Conservation (phyloP, 2,329 filamentous ascomycete genomes). For the Trichoderma lentiforme region DNA sequence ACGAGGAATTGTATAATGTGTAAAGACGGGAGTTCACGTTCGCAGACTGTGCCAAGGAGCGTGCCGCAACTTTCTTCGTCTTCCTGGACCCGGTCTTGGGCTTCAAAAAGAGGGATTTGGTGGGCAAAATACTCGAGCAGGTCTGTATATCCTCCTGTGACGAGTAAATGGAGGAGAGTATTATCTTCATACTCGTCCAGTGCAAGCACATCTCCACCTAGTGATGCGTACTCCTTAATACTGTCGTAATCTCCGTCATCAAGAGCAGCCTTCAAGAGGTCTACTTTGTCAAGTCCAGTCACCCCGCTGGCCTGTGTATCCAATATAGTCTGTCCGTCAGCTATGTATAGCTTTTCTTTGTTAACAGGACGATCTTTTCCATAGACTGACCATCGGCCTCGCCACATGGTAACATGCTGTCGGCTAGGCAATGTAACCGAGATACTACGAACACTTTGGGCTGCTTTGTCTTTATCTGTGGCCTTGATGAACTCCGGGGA, state of each 20-base stretch:
- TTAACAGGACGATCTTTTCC: not conserved
- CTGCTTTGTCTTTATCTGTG: not conserved
- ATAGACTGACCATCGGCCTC: not conserved
- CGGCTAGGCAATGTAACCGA: not conserved
- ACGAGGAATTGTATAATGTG: not conserved
- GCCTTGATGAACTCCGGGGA: not conserved
- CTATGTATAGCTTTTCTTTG: not conserved
- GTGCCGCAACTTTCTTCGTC: not conserved
- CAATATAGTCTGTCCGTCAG: not conserved
- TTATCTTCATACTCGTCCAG: not conserved
- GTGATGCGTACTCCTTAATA: not conserved
- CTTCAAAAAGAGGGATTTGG: not conserved
- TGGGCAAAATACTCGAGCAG: not conserved
- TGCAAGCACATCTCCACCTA: not conserved
- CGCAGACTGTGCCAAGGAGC: not conserved
- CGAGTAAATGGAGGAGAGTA: not conserved
- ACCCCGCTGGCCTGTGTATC: not conserved
- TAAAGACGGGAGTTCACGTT: not conserved
- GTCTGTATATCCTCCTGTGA: not conserved
- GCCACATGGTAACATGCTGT: not conserved
- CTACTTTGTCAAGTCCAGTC: not conserved
- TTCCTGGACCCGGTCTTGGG: not conserved
- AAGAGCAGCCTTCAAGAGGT: not conserved
- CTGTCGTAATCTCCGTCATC: not conserved
- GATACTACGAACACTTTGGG: not conserved